Percentiles rank a stretch among this genome's conserved stretches.
phyloP scores from a whole-genome alignment of 371 early-diverging fungal species.

The Capillidium heterosporum region DNA sequence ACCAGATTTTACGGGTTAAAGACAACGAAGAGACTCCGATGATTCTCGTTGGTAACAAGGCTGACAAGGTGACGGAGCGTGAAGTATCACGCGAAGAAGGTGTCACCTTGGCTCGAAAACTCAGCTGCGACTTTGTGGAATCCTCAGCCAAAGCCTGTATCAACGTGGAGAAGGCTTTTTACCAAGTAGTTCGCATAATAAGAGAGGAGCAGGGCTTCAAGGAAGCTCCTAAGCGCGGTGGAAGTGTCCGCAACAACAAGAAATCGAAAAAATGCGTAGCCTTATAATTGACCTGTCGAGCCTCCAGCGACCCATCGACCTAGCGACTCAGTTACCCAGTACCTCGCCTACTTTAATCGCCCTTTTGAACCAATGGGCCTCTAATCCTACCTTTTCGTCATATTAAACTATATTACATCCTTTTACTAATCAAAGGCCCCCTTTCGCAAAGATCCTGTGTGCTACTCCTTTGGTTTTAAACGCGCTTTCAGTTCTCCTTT shows the following conservation, averaged over 20 bases:
- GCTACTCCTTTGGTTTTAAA: too few relatives aligned
- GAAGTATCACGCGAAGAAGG: slow-evolving; percentile 69
- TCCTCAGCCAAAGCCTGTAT: slow-evolving; percentile 79
- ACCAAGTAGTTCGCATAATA: slow-evolving; percentile 43
- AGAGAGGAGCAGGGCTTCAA: slow-evolving; percentile 12
- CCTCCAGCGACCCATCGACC: too few relatives aligned
- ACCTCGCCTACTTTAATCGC: too few relatives aligned
- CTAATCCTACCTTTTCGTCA: too few relatives aligned
- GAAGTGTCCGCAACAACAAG: neutral
- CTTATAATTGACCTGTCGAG: neutral
- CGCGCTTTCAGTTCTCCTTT: too few relatives aligned
- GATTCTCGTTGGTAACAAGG: slow-evolving; percentile 90
- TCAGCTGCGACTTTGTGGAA: slow-evolving; percentile 68
- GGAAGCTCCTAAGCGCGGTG: neutral
- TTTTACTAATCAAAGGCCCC: too few relatives aligned
- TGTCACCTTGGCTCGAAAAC: slow-evolving; percentile 42
- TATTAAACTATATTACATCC: too few relatives aligned
- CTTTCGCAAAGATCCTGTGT: too few relatives aligned
- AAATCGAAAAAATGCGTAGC: slow-evolving; percentile 2
- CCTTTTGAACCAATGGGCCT: too few relatives aligned
- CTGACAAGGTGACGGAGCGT: slow-evolving; percentile 55
- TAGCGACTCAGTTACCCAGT: too few relatives aligned
- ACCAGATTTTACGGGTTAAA: slow-evolving; percentile 73
- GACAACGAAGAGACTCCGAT: slow-evolving; percentile 62
- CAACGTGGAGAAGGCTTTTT: slow-evolving; percentile 67